phyloP scores from a whole-genome alignment of 192 early-diverging fungal genomes.

The Mortierella hygrophila region DNA sequence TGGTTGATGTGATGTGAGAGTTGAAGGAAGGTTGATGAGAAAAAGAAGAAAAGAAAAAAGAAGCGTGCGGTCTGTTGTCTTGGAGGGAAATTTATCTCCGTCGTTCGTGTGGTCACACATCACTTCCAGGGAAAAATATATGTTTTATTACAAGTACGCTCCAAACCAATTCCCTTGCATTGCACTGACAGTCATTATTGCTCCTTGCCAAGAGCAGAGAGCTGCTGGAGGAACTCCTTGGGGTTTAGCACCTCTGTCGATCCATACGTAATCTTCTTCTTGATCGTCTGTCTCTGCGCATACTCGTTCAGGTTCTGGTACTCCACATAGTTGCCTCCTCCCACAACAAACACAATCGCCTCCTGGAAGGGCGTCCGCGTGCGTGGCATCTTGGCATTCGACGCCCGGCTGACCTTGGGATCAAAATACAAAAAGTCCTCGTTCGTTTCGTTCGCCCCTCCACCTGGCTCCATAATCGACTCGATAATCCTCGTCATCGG shows the following conservation, averaged over 20 bases:
- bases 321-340: conserved; percentile 98
- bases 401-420: conserved; percentile 75
- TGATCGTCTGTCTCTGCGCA: conserved; percentile 68
- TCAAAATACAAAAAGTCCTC: conserved; percentile 95
- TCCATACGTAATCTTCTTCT: conserved; percentile 93
- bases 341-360: conserved; percentile 97
- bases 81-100: too few species aligned
- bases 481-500: conserved; percentile 89
- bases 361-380: conserved; percentile 78
- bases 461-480: conserved; percentile 82
- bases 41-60: neutral
- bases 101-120: neutral
- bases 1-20: conserved; percentile 17
- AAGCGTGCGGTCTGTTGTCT: neutral
- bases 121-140: neutral
- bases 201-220: conserved; percentile 73
- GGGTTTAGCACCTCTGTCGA: conserved; percentile 92
- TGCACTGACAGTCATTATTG: neutral
- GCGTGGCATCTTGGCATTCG: conserved; percentile 63
- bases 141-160: neutral
- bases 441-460: conserved; percentile 60
- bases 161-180: neutral
- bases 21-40: neutral
- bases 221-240: conserved; percentile 82
- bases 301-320: conserved; percentile 96